A percentile compares a stretch with the other conserved stretches of the same genome.
phyloP scores from a whole-genome alignment of 2,329 filamentous ascomycete genomes.

The Aspergillus vadensis region DNA sequence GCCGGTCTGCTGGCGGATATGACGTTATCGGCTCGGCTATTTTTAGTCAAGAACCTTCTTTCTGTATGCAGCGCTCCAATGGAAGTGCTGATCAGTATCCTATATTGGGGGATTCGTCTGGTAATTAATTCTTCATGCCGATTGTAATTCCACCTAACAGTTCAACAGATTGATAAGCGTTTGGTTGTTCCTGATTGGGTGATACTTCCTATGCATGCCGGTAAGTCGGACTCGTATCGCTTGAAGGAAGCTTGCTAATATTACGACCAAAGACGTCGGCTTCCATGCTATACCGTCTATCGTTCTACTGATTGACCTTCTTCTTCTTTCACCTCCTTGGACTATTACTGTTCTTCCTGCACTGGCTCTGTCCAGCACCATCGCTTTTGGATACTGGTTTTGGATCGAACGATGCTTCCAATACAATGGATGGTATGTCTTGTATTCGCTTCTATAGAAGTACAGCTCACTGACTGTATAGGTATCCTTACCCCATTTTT shows the following conservation, averaged over 20 bases:
- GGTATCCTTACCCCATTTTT: conserved; percentile 88
- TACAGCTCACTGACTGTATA: conserved; percentile 35
- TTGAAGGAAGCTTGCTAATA: conserved; percentile 27
- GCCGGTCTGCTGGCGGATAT: conserved; percentile 59
- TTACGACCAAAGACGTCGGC: conserved; percentile 40
- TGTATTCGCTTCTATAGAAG: neutral
- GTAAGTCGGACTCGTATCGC: conserved; percentile 26
- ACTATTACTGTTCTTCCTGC: conserved; percentile 56
- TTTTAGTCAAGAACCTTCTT: conserved; percentile 60
- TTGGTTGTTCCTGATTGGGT: conserved; percentile 54
- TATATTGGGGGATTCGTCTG: conserved; percentile 62
- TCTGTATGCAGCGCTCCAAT: conserved; percentile 61
- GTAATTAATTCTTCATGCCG: conserved; percentile 40
- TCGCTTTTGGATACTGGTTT: conserved; percentile 64
- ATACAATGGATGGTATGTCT: conserved; percentile 60
- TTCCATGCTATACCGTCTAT: conserved; percentile 57
- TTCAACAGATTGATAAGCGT: conserved; percentile 43
- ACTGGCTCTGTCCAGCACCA: conserved; percentile 49
- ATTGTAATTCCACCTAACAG: neutral
- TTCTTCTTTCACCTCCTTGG: conserved; percentile 64
- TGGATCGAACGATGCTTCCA: conserved; percentile 64
- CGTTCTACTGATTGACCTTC: conserved; percentile 56
- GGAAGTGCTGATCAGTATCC: conserved; percentile 60
- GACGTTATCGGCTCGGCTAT: conserved; percentile 54
- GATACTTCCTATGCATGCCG: conserved; percentile 39